Evolutionary conservation across 371 early-diverging fungal genomes (phyloP), one percentile per base, ranked within the genome.

Genomic region (Syncephalis plumigaleata): DNA sequence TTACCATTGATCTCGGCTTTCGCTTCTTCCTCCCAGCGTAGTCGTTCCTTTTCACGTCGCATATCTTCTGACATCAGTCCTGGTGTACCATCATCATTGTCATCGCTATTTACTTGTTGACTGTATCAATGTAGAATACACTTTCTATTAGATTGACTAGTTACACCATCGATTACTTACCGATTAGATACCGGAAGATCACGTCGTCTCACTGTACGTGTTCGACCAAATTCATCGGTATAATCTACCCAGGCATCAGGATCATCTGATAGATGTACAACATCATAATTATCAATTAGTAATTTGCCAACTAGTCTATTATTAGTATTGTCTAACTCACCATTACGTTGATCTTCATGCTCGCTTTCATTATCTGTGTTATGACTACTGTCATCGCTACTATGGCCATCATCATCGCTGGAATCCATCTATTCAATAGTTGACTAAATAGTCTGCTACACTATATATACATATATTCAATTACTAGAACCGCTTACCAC

Each of bases 211-310:
- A 81, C 66, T 4, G 78, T 60, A n/a, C 81, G 69, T 22, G 81
- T 76, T 16, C 87, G 63, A 2, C 84, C 84, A 67, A 79, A 87
- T 48, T 84, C 82, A 60, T 87, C 87, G 4, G 68, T 67, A 51
- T 77, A 72, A 45, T 84, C 84, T 1, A 87, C 74, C 82, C 83
- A 82, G 7, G 83, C 79, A 66, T 83, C 84, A 7, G 31, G 31
- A 31, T 11, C 11, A 31, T 31, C 11, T 31, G 31, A 31, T 7
- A 7, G 11, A 7, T 4, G 4, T 31, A 11, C 31, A 7, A 4
- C 11, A 4, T 11, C 31, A 7, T 31, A 4, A 31, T 31, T 11
- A 7, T 31, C 11, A 31, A 31, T 31, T 31, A 7, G 7, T 31
- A 31, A 31, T 7, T 31, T 4, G 11, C 11, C 31, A 31, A 7